These are phyloP conservation scores for Xylariaceae sp. DNA, from an alignment of 2,329 filamentous ascomycete species.

Conservation along the genomic window DNA sequence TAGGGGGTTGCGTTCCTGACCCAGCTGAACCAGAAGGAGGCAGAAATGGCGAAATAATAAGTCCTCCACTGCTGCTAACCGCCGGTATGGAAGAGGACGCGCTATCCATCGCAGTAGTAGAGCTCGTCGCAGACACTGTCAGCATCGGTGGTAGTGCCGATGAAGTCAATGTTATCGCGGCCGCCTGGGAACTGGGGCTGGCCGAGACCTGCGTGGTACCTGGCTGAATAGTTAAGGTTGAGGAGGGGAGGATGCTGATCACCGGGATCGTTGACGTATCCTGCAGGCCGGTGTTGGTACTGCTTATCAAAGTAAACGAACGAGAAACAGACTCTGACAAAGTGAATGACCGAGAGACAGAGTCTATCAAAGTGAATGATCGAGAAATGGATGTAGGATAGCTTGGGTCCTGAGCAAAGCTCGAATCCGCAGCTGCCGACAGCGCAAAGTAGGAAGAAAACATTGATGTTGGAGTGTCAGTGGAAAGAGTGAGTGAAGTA, in stretches of 20 bases:
- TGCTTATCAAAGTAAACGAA: conserved; percentile 22
- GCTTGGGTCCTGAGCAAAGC: conserved; percentile 1
- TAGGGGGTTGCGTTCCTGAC: neutral
- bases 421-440: conserved; percentile 4
- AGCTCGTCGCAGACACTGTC: conserved; percentile 3
- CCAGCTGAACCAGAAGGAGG: conserved; percentile 2
- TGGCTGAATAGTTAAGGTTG: conserved; percentile 4
- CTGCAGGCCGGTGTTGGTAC: conserved; percentile 3
- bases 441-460: conserved; percentile 13
- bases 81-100: neutral
- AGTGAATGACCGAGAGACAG: conserved; percentile 22
- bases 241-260: conserved; percentile 20
- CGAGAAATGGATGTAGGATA: conserved; percentile 19
- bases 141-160: neutral
- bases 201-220: neutral
- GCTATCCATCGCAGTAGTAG: conserved; percentile 4
- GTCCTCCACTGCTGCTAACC: neutral
- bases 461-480: conserved; percentile 6
- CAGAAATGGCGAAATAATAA: conserved; percentile 5
- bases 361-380: conserved; percentile 21
- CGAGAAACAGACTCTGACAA: conserved; percentile 19
- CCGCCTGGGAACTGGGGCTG: neutral
- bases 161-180: conserved; percentile 5
- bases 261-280: conserved; percentile 19
- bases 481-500: conserved; percentile 1